Evolutionary conservation across 1,139 yeast genomes (phyloP), one percentile per base, ranked within the genome.

Genomic region (Pichia sp.): DNA sequence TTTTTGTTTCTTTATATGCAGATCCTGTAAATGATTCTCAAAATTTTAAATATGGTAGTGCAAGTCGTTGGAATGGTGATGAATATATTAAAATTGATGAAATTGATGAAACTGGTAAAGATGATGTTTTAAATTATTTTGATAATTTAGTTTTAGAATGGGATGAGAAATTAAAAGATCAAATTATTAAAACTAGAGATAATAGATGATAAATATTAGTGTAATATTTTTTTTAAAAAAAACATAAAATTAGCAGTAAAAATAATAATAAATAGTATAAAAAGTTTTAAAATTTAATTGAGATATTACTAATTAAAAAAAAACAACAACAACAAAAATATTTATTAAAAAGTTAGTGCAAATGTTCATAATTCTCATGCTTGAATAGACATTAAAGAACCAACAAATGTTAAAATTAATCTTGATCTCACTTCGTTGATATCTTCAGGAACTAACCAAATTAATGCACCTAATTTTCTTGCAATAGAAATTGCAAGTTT

Each of bases 391-490:
- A 92, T 92, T 68, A 92, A 79, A 52, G 96, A 86, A 51, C 97
- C 98, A 52, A 92, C 88, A 66, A 92, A 92, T 1, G 98, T 89
- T 65, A 90, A 78, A 50, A 92, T 86, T 71, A 92, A 81, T 67
- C 97, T 82, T 45, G 95, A 76, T 71, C 98, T 85, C 40, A 94
- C 97, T 70, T 90, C 97, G 60, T 83, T 87, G 62, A 92, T 92
- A 72, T 92, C 99, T 69, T 92, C 99, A n/a, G 99, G 99, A 32
- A 92, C 96, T 61, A 92, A 76, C 97, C 97, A 92, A 61, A 92
- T 92, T 66, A 94, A 80, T 41, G 97, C 98, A 52, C 99, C 99
- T 58, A 92, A 73, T 69, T 94, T 92, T 77, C 99, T 86, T 36
- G 98, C 98, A 64, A 92, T 92, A 2, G 98, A 92, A 66, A 92